Conservation (phyloP, 805 yeast genomes). For the Candida tibetensis region DNA sequence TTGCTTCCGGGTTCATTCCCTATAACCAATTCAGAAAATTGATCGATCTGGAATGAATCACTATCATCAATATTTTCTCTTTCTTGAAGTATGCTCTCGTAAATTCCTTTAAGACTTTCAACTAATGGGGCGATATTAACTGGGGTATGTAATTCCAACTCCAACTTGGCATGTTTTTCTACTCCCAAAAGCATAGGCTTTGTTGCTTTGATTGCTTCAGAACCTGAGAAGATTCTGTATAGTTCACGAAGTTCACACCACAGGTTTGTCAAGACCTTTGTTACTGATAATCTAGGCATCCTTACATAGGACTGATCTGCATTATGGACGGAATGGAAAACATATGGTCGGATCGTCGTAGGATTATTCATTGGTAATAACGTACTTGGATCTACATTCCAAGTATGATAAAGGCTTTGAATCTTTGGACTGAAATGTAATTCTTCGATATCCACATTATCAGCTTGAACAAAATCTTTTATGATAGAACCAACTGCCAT, state of each 20-base stretch:
- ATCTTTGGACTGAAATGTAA: background rate
- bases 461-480: no score
- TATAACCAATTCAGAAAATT: background rate
- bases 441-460: no score
- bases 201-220: slow-evolving; percentile 28
- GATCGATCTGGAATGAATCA: slow-evolving; percentile 2
- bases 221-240: slow-evolving; percentile 51
- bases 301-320: slow-evolving; percentile 19
- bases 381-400: slow-evolving; percentile 2
- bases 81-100: no score
- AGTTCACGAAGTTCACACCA: slow-evolving; percentile 69
- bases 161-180: slow-evolving; percentile 46
- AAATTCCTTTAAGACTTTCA: slow-evolving; percentile 9
- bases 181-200: slow-evolving; percentile 47
- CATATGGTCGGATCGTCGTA: slow-evolving; percentile 17
- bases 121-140: slow-evolving; percentile 15
- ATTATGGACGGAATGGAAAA: slow-evolving; percentile 25
- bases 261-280: slow-evolving; percentile 52
- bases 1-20: slow-evolving; percentile 15
- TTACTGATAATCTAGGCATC: slow-evolving; percentile 51
- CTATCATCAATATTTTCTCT: background rate
- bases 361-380: slow-evolving; percentile 7
- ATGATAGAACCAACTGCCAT: no score
- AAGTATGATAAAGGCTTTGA: slow-evolving; percentile 1
- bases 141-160: slow-evolving; percentile 43